These are phyloP conservation scores for Fraxinus sp. DNA, from an alignment of 305 asterid species.

Conservation along the genomic window DNA sequence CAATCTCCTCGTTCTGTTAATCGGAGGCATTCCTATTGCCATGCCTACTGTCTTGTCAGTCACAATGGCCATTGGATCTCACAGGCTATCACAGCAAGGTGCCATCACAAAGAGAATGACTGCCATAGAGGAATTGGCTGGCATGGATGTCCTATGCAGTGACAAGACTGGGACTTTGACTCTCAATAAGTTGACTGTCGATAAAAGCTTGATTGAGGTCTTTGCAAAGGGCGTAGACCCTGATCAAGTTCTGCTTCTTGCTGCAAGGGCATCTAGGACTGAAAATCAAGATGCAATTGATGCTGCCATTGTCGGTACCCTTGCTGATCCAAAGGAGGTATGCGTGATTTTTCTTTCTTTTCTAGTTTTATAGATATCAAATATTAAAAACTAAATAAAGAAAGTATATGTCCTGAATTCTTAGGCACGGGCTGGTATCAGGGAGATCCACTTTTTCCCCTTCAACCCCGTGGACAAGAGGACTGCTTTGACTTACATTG, in stretches of 20 bases:
- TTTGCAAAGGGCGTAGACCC: slow-evolving; percentile 61
- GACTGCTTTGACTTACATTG: slow-evolving; percentile 52
- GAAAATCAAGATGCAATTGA: slow-evolving; percentile 97
- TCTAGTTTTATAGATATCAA: background rate
- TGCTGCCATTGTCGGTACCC: slow-evolving; percentile 78
- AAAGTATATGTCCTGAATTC: background rate
- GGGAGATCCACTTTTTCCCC: slow-evolving; percentile 55
- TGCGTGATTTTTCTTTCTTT: background rate
- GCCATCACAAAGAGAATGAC: background rate
- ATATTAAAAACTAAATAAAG: background rate
- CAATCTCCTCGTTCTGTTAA: background rate
- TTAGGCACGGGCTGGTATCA: slow-evolving; percentile 44
- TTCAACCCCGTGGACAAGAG: slow-evolving; percentile 55
- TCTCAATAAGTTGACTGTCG: slow-evolving; percentile 32
- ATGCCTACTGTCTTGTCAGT: background rate
- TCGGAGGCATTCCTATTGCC: background rate
- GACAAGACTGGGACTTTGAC: background rate
- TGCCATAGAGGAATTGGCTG: background rate
- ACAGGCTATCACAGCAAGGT: background rate
- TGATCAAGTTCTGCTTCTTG: slow-evolving; percentile 68
- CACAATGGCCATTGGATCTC: background rate
- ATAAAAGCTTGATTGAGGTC: slow-evolving; percentile 67
- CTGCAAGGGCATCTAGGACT: slow-evolving; percentile 82
- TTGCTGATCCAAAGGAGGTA: slow-evolving; percentile 93
- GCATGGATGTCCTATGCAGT: background rate